These are phyloP conservation scores for Fusarium sterilihyphosum DNA, from an alignment of 2,329 filamentous ascomycete species.

Conservation along the genomic window DNA sequence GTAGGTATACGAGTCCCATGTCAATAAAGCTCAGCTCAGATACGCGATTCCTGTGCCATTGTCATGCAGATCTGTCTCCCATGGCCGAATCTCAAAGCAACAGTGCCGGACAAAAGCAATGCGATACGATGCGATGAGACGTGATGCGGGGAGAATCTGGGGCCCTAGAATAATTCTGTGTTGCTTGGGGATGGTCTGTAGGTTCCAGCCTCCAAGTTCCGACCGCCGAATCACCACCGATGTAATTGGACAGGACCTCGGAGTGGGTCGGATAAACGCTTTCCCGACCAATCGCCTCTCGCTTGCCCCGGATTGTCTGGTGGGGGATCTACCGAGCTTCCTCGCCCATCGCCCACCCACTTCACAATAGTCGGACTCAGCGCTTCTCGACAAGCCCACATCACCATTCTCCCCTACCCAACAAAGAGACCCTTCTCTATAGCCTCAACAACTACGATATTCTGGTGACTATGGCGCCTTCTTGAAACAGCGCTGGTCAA, in stretches of 20 bases:
- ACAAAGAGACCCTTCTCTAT: not conserved
- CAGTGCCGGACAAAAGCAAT: not conserved
- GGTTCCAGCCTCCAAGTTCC: slow-evolving; percentile 24
- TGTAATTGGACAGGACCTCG: slow-evolving; percentile 21
- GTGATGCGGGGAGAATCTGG: slow-evolving; percentile 40
- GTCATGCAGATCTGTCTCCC: slow-evolving; percentile 11
- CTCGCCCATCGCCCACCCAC: slow-evolving; percentile 6
- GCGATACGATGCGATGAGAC: slow-evolving; percentile 9
- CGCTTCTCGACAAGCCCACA: slow-evolving; percentile 7
- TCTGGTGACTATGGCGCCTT: slow-evolving; percentile 23
- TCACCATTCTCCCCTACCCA: not conserved
- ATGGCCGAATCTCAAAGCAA: slow-evolving; percentile 11
- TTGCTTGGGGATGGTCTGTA: slow-evolving; percentile 23
- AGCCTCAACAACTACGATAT: not conserved
- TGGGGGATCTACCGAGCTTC: slow-evolving; percentile 28
- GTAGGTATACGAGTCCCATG: slow-evolving; percentile 30
- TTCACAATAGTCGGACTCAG: slow-evolving; percentile 9
- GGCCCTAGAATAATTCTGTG: slow-evolving; percentile 37
- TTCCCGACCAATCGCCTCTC: slow-evolving; percentile 35
- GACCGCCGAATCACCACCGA: slow-evolving; percentile 15
- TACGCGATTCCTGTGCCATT: slow-evolving; percentile 28
- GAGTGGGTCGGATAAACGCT: slow-evolving; percentile 40
- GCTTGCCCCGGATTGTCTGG: slow-evolving; percentile 14
- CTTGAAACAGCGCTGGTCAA: slow-evolving; percentile 34
- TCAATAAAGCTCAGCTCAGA: slow-evolving; percentile 28